These are phyloP conservation scores for Aspergillus candidus DNA, from an alignment of 2,329 filamentous ascomycete genomes.

Conservation along the genomic window DNA sequence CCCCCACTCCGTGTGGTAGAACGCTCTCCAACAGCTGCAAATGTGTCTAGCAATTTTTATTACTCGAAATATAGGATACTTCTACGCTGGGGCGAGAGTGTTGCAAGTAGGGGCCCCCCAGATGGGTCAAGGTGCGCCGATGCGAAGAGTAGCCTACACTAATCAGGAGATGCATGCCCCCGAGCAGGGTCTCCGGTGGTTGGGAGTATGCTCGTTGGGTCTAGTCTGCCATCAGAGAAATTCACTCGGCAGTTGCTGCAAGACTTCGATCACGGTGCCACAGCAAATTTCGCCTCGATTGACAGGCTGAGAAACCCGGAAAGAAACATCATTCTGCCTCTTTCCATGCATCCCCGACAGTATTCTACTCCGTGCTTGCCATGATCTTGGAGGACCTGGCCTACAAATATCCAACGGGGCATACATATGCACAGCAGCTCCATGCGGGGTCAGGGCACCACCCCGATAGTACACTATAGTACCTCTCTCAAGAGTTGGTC, in stretches of 20 bases:
- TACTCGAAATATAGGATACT: constrained; percentile 22
- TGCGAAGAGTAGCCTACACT: too few species aligned
- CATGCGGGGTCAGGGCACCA: constrained; percentile 7
- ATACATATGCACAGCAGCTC: constrained; percentile 4
- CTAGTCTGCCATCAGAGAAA: too few species aligned
- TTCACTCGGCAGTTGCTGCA: constrained; percentile 13
- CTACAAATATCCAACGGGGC: constrained; percentile 6
- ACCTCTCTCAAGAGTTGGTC: constrained; percentile 7
- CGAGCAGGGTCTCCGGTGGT: background rate
- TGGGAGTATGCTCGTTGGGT: too few species aligned
- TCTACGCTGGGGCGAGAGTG: constrained; percentile 21
- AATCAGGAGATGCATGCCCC: constrained; percentile 16
- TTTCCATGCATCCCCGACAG: constrained; percentile 17
- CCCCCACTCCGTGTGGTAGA: constrained; percentile 23
- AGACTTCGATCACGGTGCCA: constrained; percentile 19
- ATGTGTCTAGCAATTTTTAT: constrained; percentile 18
- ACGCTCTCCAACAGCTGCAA: constrained; percentile 19
- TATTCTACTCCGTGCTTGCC: constrained; percentile 20
- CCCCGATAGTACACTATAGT: constrained; percentile 9
- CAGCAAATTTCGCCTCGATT: constrained; percentile 21
- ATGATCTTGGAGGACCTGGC: constrained; percentile 20
- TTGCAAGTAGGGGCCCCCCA: constrained; percentile 22
- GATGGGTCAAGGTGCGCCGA: too few species aligned
- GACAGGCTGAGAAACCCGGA: constrained; percentile 21
- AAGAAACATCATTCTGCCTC: constrained; percentile 21